Conservation (phyloP, 306 rosid species). For the Datisca glomerata region DNA sequence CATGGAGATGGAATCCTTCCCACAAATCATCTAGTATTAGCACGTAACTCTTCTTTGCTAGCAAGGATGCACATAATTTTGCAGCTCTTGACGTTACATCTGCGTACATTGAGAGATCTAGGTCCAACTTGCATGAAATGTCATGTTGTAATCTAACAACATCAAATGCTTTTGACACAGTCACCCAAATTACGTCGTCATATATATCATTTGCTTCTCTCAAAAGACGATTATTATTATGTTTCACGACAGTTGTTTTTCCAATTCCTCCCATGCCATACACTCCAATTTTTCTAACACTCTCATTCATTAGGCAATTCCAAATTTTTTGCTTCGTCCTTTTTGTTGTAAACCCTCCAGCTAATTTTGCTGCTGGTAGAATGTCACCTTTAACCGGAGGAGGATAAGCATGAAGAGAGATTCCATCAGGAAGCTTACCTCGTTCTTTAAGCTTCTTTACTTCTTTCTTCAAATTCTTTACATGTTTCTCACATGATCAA, state of each 20-base stretch:
- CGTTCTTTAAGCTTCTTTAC: neutral
- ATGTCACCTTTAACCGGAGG: neutral
- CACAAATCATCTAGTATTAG: constrained; percentile 10
- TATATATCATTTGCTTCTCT: neutral
- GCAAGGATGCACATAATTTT: neutral
- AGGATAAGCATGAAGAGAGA: neutral
- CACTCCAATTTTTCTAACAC: neutral
- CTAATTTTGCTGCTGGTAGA: neutral
- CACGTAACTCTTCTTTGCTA: neutral
- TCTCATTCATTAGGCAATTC: neutral
- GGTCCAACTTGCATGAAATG: neutral
- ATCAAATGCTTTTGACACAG: neutral
- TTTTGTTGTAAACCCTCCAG: neutral
- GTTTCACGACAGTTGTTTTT: constrained; percentile 11
- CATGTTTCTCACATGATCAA: too few species aligned
- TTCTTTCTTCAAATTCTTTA: neutral
- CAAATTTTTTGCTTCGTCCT: neutral
- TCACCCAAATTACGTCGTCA: too few species aligned
- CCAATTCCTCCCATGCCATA: constrained; percentile 17
- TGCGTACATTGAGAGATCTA: neutral
- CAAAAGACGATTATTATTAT: neutral
- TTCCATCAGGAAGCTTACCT: neutral
- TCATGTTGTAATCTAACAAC: neutral
- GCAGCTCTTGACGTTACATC: neutral
- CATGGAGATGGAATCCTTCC: neutral